Base-by-base conservation (phyloP, 2,329 filamentous ascomycete species). In the Aspergillus sp. region DNA sequence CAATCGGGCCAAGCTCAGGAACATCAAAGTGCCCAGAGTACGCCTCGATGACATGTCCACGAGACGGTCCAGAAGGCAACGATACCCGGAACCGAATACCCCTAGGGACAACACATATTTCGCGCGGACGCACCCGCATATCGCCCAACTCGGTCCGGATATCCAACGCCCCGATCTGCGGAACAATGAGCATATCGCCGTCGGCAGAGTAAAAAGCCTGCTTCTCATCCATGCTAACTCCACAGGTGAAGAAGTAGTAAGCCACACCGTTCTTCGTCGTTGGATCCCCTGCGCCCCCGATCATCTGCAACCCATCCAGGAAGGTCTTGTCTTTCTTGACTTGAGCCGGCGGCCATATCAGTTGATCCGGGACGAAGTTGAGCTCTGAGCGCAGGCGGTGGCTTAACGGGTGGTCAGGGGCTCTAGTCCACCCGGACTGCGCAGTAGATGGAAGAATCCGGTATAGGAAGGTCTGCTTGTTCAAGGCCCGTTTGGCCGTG, bases 401-500 rank as follows among this genome's bases (percentile, higher is more conserved):
- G 52, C 48, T 55, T 8, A 55, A 24, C 31, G 52, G 52, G 11
- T 55, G 52, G 14, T 55, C 52, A 14, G 52, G 33, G n/a, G 49
- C n/a, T 15, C 27, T 46, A 6, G 19, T 49, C 52, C 52, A 55
- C 43, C 24, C 43, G 2, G 52, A 55, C 8, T 55, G 52, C 5
- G 52, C 52, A 12, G 45, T 55, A 6, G 52, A 55, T 31, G 52
- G 52, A 4, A 55, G 44, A 31, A 55, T 55, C n/a, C 52, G 17
- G 35, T 55, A 55, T 9, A 55, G 45, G 23, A 55, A 55, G 11
- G 52, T 55, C 37, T 55, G 52, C 24, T 55, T 55, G 44, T 55
- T 55, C 24, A 55, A 15, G 9, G 52, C 44, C 19, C 52, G 52
- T n/a, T 55, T 55, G 9, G 52, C 52, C 9, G 52, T 55, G 35